Evolutionary conservation across 768 basidiomycete genomes (phyloP), one percentile per base, ranked within the genome.

Genomic region (Mrakia gelida): DNA sequence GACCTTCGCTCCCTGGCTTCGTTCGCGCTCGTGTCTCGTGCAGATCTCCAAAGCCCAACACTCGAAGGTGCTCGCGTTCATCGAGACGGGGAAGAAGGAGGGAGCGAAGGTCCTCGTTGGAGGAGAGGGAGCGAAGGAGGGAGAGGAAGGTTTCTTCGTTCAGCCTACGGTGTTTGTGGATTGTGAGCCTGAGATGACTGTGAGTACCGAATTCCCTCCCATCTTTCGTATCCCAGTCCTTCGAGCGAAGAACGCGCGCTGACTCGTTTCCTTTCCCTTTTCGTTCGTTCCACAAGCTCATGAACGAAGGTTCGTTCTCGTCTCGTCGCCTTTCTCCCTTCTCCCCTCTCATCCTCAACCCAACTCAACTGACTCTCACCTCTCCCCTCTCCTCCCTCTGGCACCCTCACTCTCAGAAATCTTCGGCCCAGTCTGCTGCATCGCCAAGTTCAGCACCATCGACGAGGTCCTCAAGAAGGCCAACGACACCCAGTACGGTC

Each of bases 341-440:
- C 41, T 5, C 10, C 21, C 9, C 6, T 70, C 41, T n/a, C 34
- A 3, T 43, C 21, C 34, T 41, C 34, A 2, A n/a, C n/a, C n/a
- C n/a, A 18, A 30, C 32, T 26, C 11, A 7, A 38, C 38, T 34
- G 5, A 65, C 30, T 18, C 41, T 21, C 26, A 0, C 41, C 23
- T 30, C 41, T 38, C 26, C 43, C 8, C 41, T n/a, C 2, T 38
- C 23, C 30, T 13, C 62, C 4, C 23, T 38, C n/a, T n/a, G n/a
- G n/a, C n/a, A n/a, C n/a, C n/a, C n/a, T n/a, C n/a, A n/a, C n/a
- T n/a, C n/a, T n/a, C 67, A 70, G 67, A 95, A 90, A 97, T 97
- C 81, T 98, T 98, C 83, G 96, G 96, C 13, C 96, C 96, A 41
- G 95, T 98, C 3, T 88, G 95, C 75, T 91, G 90, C 34, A 85